Percentiles rank a stretch among this genome's conserved stretches.
Conservation (phyloP, 108 stramenopile species). For the Conticribra guillardii region DNA sequence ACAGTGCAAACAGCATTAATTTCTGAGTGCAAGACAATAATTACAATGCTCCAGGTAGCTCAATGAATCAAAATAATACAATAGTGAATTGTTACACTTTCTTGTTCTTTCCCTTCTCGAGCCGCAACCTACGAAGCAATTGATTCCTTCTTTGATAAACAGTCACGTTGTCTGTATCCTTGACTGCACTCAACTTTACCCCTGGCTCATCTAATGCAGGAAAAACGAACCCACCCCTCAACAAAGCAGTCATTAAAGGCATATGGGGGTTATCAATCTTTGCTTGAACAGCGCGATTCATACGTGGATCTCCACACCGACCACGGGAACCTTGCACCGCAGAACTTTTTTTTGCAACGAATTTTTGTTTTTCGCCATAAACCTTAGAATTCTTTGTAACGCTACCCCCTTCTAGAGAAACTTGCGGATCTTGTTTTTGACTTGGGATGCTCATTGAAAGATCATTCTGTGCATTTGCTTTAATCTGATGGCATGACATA, state of each 20-base stretch:
- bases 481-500: too few species aligned
- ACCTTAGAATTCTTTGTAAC: neutral
- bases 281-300: conserved; percentile 32
- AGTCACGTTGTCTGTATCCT: conserved; percentile 23
- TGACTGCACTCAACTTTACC: conserved; percentile 18
- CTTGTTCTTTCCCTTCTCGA: neutral
- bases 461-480: too few species aligned
- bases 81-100: neutral
- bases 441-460: too few species aligned
- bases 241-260: conserved; percentile 16
- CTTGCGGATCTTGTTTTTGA: too few species aligned
- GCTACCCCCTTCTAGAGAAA: too few species aligned
- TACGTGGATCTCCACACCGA: conserved; percentile 25
- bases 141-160: conserved; percentile 43
- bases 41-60: too few species aligned
- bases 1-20: too few species aligned
- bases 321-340: neutral
- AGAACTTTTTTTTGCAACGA: neutral
- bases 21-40: too few species aligned
- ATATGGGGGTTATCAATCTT: conserved; percentile 19
- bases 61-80: neutral
- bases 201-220: conserved; percentile 12
- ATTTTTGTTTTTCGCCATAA: neutral
- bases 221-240: conserved; percentile 30
- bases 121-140: conserved; percentile 27